Evolutionary conservation across 2,329 filamentous ascomycete genomes (phyloP).

Genomic region (Sporothrix luriei): DNA sequence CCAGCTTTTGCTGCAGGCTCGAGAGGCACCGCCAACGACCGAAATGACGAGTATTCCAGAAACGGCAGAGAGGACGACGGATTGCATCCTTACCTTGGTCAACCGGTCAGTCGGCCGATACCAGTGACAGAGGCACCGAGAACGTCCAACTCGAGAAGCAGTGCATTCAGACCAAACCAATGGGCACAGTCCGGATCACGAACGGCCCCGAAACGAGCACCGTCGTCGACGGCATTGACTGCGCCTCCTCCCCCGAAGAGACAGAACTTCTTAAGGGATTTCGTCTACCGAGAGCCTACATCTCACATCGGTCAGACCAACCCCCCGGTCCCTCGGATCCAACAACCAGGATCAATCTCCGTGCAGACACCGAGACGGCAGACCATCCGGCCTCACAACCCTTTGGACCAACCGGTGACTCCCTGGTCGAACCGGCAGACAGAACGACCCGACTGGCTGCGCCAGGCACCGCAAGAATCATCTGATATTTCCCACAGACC

Average conservation of each 20-base stretch:
- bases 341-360: background rate
- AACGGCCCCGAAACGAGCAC: background rate
- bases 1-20: background rate
- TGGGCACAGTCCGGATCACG: slow-evolving; percentile 20
- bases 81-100: background rate
- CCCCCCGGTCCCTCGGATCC: background rate
- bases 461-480: slow-evolving; percentile 12
- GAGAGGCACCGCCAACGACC: background rate
- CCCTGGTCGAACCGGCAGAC: slow-evolving; percentile 18
- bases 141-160: background rate
- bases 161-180: slow-evolving; percentile 21
- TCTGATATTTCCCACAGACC: too few relatives aligned
- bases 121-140: background rate
- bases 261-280: background rate
- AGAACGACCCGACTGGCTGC: slow-evolving; percentile 8
- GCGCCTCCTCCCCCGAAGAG: background rate
- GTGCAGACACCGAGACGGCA: background rate
- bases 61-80: background rate
- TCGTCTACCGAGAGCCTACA: background rate
- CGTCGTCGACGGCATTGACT: background rate
- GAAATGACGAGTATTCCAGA: background rate
- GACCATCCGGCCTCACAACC: background rate
- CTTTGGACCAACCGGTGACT: background rate
- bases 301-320: background rate
- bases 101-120: background rate